phyloP scores from a whole-genome alignment of 768 basidiomycete species.

The Serendipita sp. region DNA sequence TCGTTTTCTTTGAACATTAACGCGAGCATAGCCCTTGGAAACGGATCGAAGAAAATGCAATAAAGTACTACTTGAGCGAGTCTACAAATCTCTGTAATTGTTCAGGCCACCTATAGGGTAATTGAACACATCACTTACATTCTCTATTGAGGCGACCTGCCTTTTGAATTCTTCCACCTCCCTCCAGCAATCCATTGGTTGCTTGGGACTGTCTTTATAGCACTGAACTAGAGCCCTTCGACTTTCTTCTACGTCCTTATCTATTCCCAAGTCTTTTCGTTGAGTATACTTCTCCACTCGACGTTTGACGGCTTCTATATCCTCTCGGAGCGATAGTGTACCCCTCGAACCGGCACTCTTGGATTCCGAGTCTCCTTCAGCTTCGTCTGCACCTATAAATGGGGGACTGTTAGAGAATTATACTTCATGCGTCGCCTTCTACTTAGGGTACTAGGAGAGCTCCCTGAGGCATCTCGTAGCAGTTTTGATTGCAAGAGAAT shows the following conservation, averaged over 20 bases:
- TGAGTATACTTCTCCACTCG: constrained; percentile 4
- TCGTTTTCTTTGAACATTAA: no score
- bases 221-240: neutral
- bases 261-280: neutral
- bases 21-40: no score
- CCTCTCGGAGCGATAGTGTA: neutral
- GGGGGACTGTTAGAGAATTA: neutral
- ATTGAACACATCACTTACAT: neutral
- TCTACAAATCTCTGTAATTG: constrained; percentile 3
- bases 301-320: constrained; percentile 3
- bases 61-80: constrained; percentile 4
- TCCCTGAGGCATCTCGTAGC: neutral
- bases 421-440: no score
- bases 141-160: neutral
- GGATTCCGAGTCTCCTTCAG: neutral
- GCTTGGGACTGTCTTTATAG: neutral
- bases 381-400: neutral
- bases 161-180: neutral
- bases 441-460: neutral
- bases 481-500: neutral
- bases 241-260: neutral
- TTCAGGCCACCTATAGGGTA: neutral
- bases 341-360: neutral
- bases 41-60: no score
- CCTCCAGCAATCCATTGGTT: neutral